Evolutionary conservation across 2,329 filamentous ascomycete genomes (phyloP), one percentile per base, ranked within the genome.

Genomic region (Zymoseptoria passerinii): DNA sequence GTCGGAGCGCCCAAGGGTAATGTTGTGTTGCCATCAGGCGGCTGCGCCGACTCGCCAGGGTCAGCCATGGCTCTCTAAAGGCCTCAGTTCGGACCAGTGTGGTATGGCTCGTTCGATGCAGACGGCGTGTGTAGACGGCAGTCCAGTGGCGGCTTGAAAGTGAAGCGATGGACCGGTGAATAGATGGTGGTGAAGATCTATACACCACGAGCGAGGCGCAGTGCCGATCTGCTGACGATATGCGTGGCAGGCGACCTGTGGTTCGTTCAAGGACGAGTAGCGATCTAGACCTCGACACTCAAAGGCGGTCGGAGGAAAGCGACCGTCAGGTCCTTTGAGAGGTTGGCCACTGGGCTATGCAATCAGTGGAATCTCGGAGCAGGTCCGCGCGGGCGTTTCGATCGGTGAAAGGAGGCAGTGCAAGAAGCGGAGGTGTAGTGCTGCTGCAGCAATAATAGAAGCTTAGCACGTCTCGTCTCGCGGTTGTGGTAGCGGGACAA

Each of bases 1-100:
- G 54, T 58, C 8, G 63, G 63, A 52, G 55, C 61, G 13, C 60
- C 56, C 6, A 62, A 58, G 20, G 59, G 59, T 53, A 64, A 61
- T 50, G 54, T 40, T 13, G 35, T 44, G 35, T 6, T 44, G 35
- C 35, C 35, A n/a, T 44, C 3, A 13, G 4, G 35, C 35, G 35
- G 35, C 35, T 13, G 35, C 13, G 13, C 35, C 35, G 35, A 7
- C 10, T 13, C 10, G 10, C n/a, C 4, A 16, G 35, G 35, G 7
- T 44, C 35, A 3, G 35, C 35, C 35, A 44, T 44, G 35, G 35
- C 35, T 44, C 35, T 13, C 16, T 44, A 10, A 16, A 13, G 35
- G 13, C 35, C 35, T 44, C 35, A 44, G 16, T 13, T 44, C 35
- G 35, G 7, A 44, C 35, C 35, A 13, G 35, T 40, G 16, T 4